These are phyloP conservation scores for Plantago coronopus DNA, from an alignment of 305 asterid genomes.

Conservation along the genomic window DNA sequence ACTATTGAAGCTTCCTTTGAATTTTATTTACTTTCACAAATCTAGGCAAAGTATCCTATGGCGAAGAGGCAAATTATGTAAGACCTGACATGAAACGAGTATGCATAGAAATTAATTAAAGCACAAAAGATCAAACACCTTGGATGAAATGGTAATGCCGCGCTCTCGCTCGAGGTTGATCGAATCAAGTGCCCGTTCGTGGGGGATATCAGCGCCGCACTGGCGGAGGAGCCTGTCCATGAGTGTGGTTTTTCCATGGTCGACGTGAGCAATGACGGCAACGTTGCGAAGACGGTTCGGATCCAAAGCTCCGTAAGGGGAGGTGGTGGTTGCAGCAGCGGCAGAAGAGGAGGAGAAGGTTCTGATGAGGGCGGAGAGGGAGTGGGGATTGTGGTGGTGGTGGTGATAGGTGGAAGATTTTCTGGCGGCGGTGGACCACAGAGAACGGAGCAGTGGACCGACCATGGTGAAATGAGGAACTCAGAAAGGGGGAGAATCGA, in stretches of 20 bases:
- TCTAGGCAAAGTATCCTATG: too few relatives aligned
- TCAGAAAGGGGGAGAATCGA: background rate
- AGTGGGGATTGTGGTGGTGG: conserved; percentile 7
- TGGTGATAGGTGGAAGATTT: conserved; percentile 33
- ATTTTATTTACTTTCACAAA: too few relatives aligned
- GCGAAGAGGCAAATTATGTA: too few relatives aligned
- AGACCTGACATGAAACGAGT: too few relatives aligned
- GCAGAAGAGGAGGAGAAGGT: conserved; percentile 51
- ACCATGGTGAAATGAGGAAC: conserved; percentile 34
- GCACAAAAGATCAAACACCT: conserved; percentile 39
- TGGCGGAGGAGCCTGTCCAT: conserved; percentile 97
- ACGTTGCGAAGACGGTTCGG: conserved; percentile 76
- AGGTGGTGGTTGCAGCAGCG: conserved; percentile 36
- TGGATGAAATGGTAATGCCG: conserved; percentile 91
- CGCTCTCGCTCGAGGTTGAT: conserved; percentile 96
- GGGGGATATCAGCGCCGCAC: conserved; percentile 97
- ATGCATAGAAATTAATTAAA: background rate
- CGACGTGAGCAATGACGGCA: conserved; percentile 96
- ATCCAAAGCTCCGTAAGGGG: conserved; percentile 42
- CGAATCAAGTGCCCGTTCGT: conserved; percentile 90
- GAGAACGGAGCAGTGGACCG: conserved; percentile 67
- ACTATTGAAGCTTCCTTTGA: too few relatives aligned
- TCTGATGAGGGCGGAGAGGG: conserved; percentile 27
- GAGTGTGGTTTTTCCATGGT: conserved; percentile 96
- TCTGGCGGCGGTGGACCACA: conserved; percentile 54